Percentiles rank a stretch among this genome's conserved stretches.
Evolutionary conservation across 768 basidiomycete species (phyloP).

Genomic region (Rhizopogon vulgaris): DNA sequence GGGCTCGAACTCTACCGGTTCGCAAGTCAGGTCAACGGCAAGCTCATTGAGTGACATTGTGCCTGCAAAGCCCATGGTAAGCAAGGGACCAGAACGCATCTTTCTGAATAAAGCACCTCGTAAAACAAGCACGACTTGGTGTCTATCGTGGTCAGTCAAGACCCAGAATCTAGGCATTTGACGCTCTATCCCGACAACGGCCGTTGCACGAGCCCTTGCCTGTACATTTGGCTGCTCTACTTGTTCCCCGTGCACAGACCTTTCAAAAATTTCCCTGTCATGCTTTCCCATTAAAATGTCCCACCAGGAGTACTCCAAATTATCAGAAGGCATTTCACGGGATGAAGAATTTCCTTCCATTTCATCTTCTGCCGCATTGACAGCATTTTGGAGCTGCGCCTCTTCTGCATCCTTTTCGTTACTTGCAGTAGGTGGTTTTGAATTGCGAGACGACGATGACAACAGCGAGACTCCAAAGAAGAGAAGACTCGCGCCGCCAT

Average conservation of each 20-base stretch:
- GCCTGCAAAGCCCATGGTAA: conserved; percentile 30
- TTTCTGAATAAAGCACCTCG: conserved; percentile 37
- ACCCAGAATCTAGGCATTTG: conserved; percentile 85
- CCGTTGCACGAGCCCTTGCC: conserved; percentile 46
- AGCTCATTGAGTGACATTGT: conserved; percentile 87
- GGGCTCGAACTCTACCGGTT: conserved; percentile 60
- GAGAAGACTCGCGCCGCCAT: conserved; percentile 74
- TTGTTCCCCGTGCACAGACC: conserved; percentile 34
- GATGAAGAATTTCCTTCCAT: conserved; percentile 34
- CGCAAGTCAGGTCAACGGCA: conserved; percentile 80
- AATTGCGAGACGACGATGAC: conserved; percentile 18
- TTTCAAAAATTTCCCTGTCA: conserved; percentile 78
- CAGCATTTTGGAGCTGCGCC: conserved; percentile 54
- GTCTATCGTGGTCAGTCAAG: conserved; percentile 70
- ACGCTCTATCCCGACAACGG: conserved; percentile 59
- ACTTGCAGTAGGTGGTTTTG: conserved; percentile 19
- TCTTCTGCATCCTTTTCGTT: conserved; percentile 51
- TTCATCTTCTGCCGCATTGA: conserved; percentile 69
- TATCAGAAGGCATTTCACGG: conserved; percentile 16
- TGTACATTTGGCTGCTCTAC: conserved; percentile 15
- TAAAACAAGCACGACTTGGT: conserved; percentile 70
- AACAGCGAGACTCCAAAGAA: conserved; percentile 65
- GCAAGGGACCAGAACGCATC: background rate
- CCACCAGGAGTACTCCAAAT: conserved; percentile 70
- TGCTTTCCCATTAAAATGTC: conserved; percentile 73